phyloP scores from a whole-genome alignment of 2,329 filamentous ascomycete genomes.

The Colletotrichum sp. region DNA sequence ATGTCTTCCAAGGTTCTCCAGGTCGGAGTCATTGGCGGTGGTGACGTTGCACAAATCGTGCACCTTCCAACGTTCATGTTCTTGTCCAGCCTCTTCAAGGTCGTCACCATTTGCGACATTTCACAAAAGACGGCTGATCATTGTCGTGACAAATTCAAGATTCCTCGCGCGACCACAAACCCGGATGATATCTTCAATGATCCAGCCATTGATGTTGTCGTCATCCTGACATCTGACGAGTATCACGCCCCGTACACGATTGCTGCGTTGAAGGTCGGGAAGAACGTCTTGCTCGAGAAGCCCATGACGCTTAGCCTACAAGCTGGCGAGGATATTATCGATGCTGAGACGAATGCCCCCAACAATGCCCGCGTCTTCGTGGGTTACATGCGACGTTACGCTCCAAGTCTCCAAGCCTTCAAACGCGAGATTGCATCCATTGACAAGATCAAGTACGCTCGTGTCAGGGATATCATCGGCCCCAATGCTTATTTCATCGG shows the following conservation, averaged over 20 bases:
- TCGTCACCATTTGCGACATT: neutral
- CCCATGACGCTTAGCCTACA: slow-evolving; percentile 53
- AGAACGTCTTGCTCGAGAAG: slow-evolving; percentile 62
- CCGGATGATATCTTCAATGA: slow-evolving; percentile 40
- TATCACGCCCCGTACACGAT: slow-evolving; percentile 53
- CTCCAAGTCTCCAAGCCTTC: slow-evolving; percentile 50
- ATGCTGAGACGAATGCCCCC: slow-evolving; percentile 43
- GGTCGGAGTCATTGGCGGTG: neutral
- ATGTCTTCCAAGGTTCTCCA: neutral
- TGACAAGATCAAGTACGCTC: slow-evolving; percentile 54
- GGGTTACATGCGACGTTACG: slow-evolving; percentile 62
- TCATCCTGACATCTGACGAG: slow-evolving; percentile 54
- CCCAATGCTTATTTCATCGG: neutral
- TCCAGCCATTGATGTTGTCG: slow-evolving; percentile 50
- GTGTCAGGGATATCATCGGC: slow-evolving; percentile 37
- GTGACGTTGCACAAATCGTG: slow-evolving; percentile 4
- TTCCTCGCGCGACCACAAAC: slow-evolving; percentile 30
- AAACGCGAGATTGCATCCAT: slow-evolving; percentile 52
- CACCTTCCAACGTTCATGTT: neutral
- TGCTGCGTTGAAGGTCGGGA: slow-evolving; percentile 51
- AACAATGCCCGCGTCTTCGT: slow-evolving; percentile 52
- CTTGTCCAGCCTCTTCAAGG: neutral
- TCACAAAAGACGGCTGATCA: neutral
- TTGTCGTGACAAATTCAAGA: slow-evolving; percentile 31
- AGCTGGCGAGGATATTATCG: slow-evolving; percentile 47